A percentile compares a stretch with the other conserved stretches of the same genome.
These are phyloP conservation scores for Starmerella bacillaris DNA, from an alignment of 805 yeast species.

Conservation along the genomic window DNA sequence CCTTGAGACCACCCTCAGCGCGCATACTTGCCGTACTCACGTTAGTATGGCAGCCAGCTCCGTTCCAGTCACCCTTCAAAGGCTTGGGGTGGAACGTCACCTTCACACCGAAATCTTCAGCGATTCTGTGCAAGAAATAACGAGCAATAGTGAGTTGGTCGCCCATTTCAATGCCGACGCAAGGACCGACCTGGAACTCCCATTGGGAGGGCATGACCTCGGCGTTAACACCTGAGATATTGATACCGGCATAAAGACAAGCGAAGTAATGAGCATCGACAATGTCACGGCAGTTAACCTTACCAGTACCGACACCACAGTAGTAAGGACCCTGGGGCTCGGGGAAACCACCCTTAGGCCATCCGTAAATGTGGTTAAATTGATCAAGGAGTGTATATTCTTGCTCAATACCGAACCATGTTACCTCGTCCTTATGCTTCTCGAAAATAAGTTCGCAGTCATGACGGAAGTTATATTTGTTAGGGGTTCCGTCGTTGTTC, in stretches of 20 bases:
- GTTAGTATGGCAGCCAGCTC: constrained; percentile 99
- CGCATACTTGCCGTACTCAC: constrained; percentile 89
- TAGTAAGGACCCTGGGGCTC: constrained; percentile 99
- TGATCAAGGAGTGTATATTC: constrained; percentile 94
- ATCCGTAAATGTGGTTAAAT: constrained; percentile 77
- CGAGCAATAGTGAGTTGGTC: constrained; percentile 95
- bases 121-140: constrained; percentile 79
- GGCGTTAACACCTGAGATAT: constrained; percentile 91
- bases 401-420: constrained; percentile 98
- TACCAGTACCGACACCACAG: constrained; percentile 99
- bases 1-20: constrained; percentile 86
- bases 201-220: constrained; percentile 99
- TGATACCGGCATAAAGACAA: constrained; percentile 79
- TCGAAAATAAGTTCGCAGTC: constrained; percentile 89
- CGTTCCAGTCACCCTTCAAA: constrained; percentile 97
- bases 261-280: constrained; percentile 99
- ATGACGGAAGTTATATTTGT: constrained; percentile 95
- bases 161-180: constrained; percentile 90
- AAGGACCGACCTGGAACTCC: constrained; percentile 99
- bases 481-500: constrained; percentile 98
- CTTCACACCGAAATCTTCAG: constrained; percentile 98
- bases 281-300: constrained; percentile 93
- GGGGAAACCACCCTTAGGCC: constrained; percentile 99
- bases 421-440: constrained; percentile 66
- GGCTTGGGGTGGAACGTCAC: constrained; percentile 99